Percentiles rank a stretch among this genome's conserved stretches.
These are phyloP conservation scores for Hordeum pubiflorum DNA, from an alignment of 202 grass and related monocot genomes.

Conservation along the genomic window DNA sequence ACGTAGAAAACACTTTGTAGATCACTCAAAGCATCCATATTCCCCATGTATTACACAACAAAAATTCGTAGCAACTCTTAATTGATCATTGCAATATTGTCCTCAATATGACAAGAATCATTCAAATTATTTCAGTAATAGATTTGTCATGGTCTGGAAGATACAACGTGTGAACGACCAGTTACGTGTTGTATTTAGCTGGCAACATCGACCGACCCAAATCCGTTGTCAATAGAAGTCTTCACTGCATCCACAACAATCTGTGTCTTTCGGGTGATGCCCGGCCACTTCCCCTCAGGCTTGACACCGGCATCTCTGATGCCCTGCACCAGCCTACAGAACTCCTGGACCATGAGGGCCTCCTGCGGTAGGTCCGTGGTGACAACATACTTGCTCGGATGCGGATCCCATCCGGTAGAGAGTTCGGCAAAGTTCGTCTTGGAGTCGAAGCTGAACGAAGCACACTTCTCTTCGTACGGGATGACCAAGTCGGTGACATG, in stretches of 20 bases:
- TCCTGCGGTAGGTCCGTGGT: conserved; percentile 58
- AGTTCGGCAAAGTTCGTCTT: conserved; percentile 42
- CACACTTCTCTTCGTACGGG: conserved; percentile 50
- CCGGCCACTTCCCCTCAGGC: conserved; percentile 67
- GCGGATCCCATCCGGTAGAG: conserved; percentile 36
- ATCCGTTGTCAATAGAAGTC: conserved; percentile 57
- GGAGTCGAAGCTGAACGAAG: conserved; percentile 38
- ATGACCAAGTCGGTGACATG: conserved; percentile 58
- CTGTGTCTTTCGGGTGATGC: conserved; percentile 74
- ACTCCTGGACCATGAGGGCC: conserved; percentile 69
- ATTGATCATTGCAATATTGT: background rate
- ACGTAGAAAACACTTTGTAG: background rate
- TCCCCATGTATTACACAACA: background rate
- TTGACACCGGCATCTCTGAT: conserved; percentile 48
- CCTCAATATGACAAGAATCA: background rate
- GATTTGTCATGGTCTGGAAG: background rate
- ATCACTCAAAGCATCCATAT: background rate
- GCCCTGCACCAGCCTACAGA: conserved; percentile 45
- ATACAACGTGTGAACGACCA: background rate
- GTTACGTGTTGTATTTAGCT: conserved; percentile 22
- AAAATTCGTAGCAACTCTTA: background rate
- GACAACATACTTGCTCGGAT: conserved; percentile 53
- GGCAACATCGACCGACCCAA: conserved; percentile 41
- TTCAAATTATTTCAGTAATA: background rate
- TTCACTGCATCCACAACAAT: conserved; percentile 74